Evolutionary conservation across 208 protist genomes (phyloP), one percentile per base, ranked within the genome.

Genomic region (Trypanosoma cruzi): DNA sequence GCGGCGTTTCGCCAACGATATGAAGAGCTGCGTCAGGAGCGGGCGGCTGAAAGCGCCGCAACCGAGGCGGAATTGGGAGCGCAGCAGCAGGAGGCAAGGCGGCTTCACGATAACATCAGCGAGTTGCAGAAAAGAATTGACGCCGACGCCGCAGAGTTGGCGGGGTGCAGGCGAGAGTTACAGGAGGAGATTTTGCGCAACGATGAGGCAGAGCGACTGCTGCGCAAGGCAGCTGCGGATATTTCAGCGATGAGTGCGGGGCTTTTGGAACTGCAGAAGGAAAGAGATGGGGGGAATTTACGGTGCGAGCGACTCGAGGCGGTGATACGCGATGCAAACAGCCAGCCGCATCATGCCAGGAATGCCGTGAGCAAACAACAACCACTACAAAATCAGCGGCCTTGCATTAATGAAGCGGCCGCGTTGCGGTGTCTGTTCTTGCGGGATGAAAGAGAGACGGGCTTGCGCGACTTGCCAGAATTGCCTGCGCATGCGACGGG

Each of bases 81-180:
- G 14, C 54, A 67, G 40, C 24, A 32, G n/a, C n/a, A 58, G 24
- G 55, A 54, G n/a, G 14, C 61, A 28, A 22, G 7, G 49, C 36
- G 44, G 55, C 52, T 77, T 53, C 52, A 48, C 57, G 57, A 67
- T 32, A 65, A 53, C 22, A n/a, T 72, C 34, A 46, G 48, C 24
- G 76, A 81, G 63, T 48, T 85, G 31, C 62, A 68, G 36, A 40
- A 59, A 59, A 71, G 57, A 16, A 62, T 28, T 18, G 67, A 81
- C 29, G 65, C 76, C 36, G 59, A 63, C 34, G 62, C 55, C 8
- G 53, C 29, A 34, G 52, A 75, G 34, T 26, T 75, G 59, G 63
- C 50, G 48, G 37, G 14, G 24, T 49, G 57, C 57, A 46, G 22
- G 22, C 16, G 24, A 20, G 34, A 40, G 10, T 28, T 69, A 20